Base-by-base conservation (phyloP, 805 yeast species). In the Zygosaccharomyces kombuchaensis region DNA sequence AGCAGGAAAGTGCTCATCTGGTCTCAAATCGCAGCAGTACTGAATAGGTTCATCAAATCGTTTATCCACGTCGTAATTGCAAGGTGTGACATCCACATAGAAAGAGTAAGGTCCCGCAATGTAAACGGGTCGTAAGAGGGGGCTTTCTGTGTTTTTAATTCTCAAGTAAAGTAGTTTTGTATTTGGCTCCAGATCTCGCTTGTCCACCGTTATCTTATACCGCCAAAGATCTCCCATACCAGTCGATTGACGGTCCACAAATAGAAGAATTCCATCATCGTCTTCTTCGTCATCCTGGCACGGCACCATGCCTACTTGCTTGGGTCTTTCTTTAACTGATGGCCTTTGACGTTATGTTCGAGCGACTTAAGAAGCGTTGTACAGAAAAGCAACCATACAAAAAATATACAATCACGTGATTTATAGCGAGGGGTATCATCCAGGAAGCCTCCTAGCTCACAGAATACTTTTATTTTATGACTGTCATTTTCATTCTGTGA, bases 101-200 rank as follows among this genome's bases (percentile, higher is more conserved):
- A 93, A 66, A 2, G 87, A 73, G 60, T 81, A 91, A 0, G 99
- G 99, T 0, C 98, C 99, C 1, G 90, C 82, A 36, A 93, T 65
- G 56, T 82, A 87, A 1, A 96, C 85, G 0, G 97, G 95, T 23
- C 95, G 67, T 53, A 87, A 62, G 0, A 93, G 75, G 2, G 86
- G 68, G 52, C 79, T 77, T 62, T 89, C 96, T 3, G 68, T 70
- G 65, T 90, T 90, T 57, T 78, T 80, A 31, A 90, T 76, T 44
- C 78, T 75, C 13, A 83, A 64, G 12, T 37, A 35, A 25, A 49
- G 27, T 12, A 46, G 52, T n/a, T 52, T 48, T 9, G 40, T 46
- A 12, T 23, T 36, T 7, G 32, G n/a, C 23, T 40, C 44, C 6
- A 62, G 40, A 40, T 48, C 27, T 6, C 44, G 29, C 29, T 45